Base-by-base conservation (phyloP, 768 basidiomycete species). In the Auriscalpium vulgare region DNA sequence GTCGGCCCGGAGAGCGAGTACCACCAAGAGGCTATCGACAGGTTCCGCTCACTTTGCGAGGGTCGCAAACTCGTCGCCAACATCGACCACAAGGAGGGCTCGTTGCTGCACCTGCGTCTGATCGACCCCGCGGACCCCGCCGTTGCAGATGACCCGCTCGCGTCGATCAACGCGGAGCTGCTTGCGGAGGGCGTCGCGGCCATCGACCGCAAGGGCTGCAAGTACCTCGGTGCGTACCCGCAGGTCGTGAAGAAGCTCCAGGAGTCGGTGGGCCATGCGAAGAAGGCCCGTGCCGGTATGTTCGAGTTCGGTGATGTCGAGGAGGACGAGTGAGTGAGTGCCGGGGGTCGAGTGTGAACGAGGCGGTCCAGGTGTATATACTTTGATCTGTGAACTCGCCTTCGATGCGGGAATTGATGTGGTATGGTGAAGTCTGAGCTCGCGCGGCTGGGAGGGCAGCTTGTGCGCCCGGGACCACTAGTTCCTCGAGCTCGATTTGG, bases 41-140 rank as follows among this genome's bases (percentile, higher is more conserved):
- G 90, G 50, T 97, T 97, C 84, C 83, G 86, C 23, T 70, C 78
- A 14, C 75, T 94, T 17, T 90, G 88, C 62, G 93, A 94, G 71
- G 92, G 91, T n/a, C 87, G 93, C 53, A 94, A 94, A 66, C 78
- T 98, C n/a, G 75, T 98, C 50, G 97, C 94, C n/a, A 97, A 95
- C 72, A 75, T 94, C 56, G 97, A 99, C 69, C 80, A 87, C 65
- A 84, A 77, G 65, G 95, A 97, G 65, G 87, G 88, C 23, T 62
- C 78, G 19, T 65, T 85, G 1, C 75, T 95, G 34, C 93, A 97
- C 70, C 81, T 99, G 53, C 88, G 95, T 49, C 82, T 99, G 37
- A 95, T 97, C 59, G 95, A 98, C 67, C 90, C 95, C 1, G 68
- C 76, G 23, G 87, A 93, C 70, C 83, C 89, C 3, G 71, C 76